phyloP scores from a whole-genome alignment of 1,139 yeast species.

The Wickerhamomyces sp. region DNA sequence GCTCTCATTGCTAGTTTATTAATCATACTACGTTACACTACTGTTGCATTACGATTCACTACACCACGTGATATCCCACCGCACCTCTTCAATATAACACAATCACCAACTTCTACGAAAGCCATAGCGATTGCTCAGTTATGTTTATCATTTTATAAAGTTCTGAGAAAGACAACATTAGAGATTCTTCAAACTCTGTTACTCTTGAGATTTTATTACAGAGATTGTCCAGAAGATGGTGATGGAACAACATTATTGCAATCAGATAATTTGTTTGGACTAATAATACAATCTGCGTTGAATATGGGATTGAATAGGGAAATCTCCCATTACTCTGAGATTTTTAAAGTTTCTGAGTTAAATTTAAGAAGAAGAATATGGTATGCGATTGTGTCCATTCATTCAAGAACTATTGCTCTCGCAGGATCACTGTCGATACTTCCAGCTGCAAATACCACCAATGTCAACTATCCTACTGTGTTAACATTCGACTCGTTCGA shows the following conservation, averaged over 20 bases:
- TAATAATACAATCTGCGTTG: slow-evolving; percentile 32
- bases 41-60: slow-evolving; percentile 17
- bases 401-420: slow-evolving; percentile 7
- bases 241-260: slow-evolving; percentile 33
- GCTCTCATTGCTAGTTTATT: slow-evolving; percentile 37
- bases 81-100: background rate
- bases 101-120: slow-evolving; percentile 4
- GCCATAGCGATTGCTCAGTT: slow-evolving; percentile 10
- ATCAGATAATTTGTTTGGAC: slow-evolving; percentile 28
- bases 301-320: slow-evolving; percentile 34
- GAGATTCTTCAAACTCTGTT: slow-evolving; percentile 13
- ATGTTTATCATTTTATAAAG: slow-evolving; percentile 13
- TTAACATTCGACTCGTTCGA: slow-evolving; percentile 11
- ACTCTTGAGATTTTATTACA: slow-evolving; percentile 12
- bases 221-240: slow-evolving; percentile 38
- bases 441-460: slow-evolving; percentile 5
- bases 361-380: slow-evolving; percentile 18
- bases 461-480: slow-evolving; percentile 11
- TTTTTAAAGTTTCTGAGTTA: slow-evolving; percentile 5
- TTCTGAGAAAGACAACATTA: slow-evolving; percentile 12
- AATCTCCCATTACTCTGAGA: slow-evolving; percentile 14
- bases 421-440: slow-evolving; percentile 13
- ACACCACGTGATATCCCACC: slow-evolving; percentile 4
- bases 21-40: slow-evolving; percentile 36
- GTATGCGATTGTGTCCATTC: slow-evolving; percentile 12